phyloP scores from a whole-genome alignment of 129 eudicot species.

The Apium graveolens region DNA sequence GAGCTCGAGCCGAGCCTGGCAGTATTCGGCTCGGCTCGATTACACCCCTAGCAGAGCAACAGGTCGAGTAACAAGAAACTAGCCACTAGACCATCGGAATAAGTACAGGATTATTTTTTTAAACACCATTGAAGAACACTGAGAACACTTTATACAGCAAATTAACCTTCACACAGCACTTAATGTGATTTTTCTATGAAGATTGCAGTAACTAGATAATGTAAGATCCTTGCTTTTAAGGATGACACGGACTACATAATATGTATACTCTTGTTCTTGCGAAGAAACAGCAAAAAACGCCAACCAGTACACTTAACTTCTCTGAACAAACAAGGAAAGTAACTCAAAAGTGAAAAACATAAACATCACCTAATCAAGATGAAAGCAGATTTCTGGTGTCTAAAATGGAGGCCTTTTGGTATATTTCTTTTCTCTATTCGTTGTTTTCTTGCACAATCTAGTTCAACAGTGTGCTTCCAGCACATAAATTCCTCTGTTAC shows the following conservation, averaged over 20 bases:
- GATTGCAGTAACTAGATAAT: not conserved
- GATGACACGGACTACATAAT: not conserved
- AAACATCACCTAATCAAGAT: not conserved
- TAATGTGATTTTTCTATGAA: not conserved
- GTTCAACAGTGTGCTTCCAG: not conserved
- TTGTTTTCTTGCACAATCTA: not conserved
- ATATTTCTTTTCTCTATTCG: not conserved
- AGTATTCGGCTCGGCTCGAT: too few relatives aligned
- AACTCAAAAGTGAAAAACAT: not conserved
- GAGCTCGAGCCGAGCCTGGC: too few relatives aligned
- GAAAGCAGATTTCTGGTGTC: not conserved
- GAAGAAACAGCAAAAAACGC: not conserved
- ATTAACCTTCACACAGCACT: too few relatives aligned
- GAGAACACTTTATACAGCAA: too few relatives aligned
- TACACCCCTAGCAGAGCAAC: too few relatives aligned
- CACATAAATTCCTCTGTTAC: slow-evolving; percentile 1
- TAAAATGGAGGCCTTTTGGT: not conserved
- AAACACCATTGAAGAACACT: too few relatives aligned
- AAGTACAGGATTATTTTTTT: too few relatives aligned
- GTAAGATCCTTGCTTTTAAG: not conserved
- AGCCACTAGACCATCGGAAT: too few relatives aligned
- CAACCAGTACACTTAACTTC: not conserved
- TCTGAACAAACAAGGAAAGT: not conserved
- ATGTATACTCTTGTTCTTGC: not conserved
- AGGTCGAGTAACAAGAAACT: too few relatives aligned